These are phyloP conservation scores for Scheffersomyces stipitis DNA, from an alignment of 805 yeast species.

Conservation along the genomic window DNA sequence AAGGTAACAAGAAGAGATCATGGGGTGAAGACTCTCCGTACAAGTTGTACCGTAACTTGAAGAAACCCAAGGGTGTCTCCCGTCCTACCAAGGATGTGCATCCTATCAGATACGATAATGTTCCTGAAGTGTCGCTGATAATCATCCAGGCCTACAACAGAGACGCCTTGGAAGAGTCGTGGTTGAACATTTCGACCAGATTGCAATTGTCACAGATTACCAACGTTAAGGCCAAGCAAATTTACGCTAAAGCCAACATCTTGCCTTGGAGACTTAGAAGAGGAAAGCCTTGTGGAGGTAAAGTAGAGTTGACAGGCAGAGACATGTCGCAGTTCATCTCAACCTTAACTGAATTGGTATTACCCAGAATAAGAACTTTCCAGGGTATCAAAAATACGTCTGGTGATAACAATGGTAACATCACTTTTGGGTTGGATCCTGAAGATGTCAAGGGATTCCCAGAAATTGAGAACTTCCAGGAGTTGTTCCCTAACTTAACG, in stretches of 20 bases:
- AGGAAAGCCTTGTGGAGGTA: constrained; percentile 91
- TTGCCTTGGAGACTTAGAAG: constrained; percentile 84
- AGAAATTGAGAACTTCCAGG: constrained; percentile 87
- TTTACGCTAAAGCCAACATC: constrained; percentile 75
- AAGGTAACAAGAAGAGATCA: constrained; percentile 71
- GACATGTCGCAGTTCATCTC: constrained; percentile 82
- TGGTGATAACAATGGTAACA: constrained; percentile 85
- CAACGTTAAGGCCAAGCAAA: constrained; percentile 75
- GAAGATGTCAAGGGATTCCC: constrained; percentile 85
- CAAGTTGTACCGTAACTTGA: constrained; percentile 76
- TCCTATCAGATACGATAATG: constrained; percentile 63
- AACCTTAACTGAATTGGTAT: constrained; percentile 86
- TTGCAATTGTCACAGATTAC: constrained; percentile 90
- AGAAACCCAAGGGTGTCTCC: constrained; percentile 73
- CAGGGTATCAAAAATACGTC: constrained; percentile 70
- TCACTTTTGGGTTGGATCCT: constrained; percentile 78
- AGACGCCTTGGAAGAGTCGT: constrained; percentile 66
- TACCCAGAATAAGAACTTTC: constrained; percentile 90
- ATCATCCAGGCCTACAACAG: constrained; percentile 75
- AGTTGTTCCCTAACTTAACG: constrained; percentile 81
- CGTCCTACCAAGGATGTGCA: constrained; percentile 73
- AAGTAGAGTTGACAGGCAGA: constrained; percentile 71
- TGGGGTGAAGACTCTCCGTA: constrained; percentile 92
- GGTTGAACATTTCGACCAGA: constrained; percentile 72
- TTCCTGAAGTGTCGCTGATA: constrained; percentile 71